phyloP scores from a whole-genome alignment of 2,329 filamentous ascomycete species.

The Annulohypoxylon truncatum region DNA sequence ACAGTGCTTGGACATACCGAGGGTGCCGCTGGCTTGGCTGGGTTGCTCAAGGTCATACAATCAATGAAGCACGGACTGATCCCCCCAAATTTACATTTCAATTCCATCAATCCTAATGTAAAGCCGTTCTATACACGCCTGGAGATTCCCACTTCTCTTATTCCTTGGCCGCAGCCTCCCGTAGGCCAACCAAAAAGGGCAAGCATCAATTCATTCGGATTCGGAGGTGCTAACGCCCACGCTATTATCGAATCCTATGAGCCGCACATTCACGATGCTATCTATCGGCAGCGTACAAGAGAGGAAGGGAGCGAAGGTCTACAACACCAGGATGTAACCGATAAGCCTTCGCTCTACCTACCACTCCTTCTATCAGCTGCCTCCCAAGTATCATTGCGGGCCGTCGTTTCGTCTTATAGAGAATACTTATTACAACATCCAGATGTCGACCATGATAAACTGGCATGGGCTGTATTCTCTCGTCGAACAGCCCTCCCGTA shows the following conservation, averaged over 20 bases:
- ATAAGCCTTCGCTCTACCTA: constrained; percentile 36
- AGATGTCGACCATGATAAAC: constrained; percentile 23
- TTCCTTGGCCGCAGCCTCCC: constrained; percentile 52
- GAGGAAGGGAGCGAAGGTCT: background rate
- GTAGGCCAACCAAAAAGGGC: constrained; percentile 55
- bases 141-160: constrained; percentile 49
- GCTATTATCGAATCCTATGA: constrained; percentile 57
- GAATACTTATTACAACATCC: constrained; percentile 47
- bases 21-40: constrained; percentile 61
- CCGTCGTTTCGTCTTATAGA: constrained; percentile 44
- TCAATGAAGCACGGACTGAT: constrained; percentile 55
- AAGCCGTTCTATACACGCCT: constrained; percentile 51
- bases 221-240: constrained; percentile 59
- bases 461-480: constrained; percentile 52
- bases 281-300: constrained; percentile 7
- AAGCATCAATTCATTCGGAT: constrained; percentile 60
- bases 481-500: constrained; percentile 50
- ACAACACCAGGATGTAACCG: background rate
- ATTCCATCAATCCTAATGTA: constrained; percentile 56
- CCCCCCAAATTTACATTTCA: constrained; percentile 58
- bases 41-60: constrained; percentile 58
- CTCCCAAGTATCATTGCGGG: constrained; percentile 51
- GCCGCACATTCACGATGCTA: constrained; percentile 48
- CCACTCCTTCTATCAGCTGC: constrained; percentile 55
- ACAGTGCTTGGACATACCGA: constrained; percentile 63